Evolutionary conservation across 495 filamentous ascomycete genomes (phyloP).

Genomic region (Penicillium maclennaniae): DNA sequence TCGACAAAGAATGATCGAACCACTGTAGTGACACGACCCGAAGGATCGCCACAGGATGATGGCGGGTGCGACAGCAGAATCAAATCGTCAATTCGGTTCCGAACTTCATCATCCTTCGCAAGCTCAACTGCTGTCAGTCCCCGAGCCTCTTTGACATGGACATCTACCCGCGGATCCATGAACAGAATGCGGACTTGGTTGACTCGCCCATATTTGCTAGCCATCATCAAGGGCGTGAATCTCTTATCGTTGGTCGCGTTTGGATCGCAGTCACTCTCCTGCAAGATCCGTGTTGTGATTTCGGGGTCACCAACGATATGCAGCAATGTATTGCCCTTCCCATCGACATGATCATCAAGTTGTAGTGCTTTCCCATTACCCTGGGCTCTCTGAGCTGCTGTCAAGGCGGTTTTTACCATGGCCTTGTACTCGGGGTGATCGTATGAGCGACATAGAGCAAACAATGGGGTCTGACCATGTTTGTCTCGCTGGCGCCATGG

Average conservation of each 20-base stretch:
- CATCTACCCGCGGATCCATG: constrained; percentile 80
- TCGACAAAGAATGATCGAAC: constrained; percentile 98
- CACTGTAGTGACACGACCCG: constrained; percentile 84
- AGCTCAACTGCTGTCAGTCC: constrained; percentile 94
- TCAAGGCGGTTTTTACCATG: constrained; percentile 80
- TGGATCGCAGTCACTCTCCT: constrained; percentile 83
- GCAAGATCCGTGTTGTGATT: constrained; percentile 68
- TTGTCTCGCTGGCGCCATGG: constrained; percentile 91
- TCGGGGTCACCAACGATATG: constrained; percentile 88
- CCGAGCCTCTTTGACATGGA: constrained; percentile 76
- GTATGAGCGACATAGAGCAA: constrained; percentile 91
- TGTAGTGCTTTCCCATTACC: constrained; percentile 75
- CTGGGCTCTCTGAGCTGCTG: constrained; percentile 70
- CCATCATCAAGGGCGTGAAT: constrained; percentile 96
- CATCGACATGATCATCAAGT: constrained; percentile 88
- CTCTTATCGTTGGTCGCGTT: constrained; percentile 95
- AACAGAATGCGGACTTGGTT: constrained; percentile 90
- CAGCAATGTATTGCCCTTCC: constrained; percentile 87
- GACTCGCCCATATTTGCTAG: constrained; percentile 96
- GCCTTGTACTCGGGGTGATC: constrained; percentile 80
- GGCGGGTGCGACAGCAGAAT: constrained; percentile 69
- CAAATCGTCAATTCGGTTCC: constrained; percentile 93
- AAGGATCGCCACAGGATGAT: constrained; percentile 46
- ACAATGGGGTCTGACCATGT: constrained; percentile 94
- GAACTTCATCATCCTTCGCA: constrained; percentile 96